Conservation (phyloP, 2,329 filamentous ascomycete species). For the Rutstroemia sp. region DNA sequence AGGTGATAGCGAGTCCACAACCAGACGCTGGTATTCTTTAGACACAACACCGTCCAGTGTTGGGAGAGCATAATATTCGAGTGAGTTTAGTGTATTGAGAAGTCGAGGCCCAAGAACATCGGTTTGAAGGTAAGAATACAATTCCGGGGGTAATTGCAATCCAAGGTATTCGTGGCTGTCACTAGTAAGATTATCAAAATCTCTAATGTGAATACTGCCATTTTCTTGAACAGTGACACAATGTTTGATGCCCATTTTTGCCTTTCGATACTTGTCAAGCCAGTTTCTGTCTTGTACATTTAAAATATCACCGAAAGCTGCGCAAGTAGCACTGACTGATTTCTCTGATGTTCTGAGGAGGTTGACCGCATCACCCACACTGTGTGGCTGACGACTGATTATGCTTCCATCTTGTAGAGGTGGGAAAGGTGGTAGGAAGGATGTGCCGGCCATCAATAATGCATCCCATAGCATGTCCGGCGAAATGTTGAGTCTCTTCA, state of each 20-base stretch:
- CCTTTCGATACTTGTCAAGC: slow-evolving; percentile 79
- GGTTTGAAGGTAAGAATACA: slow-evolving; percentile 82
- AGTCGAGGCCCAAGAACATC: slow-evolving; percentile 75
- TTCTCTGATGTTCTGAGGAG: slow-evolving; percentile 66
- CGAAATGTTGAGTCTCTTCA: slow-evolving; percentile 57
- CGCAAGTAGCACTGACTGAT: slow-evolving; percentile 65
- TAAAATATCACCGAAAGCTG: slow-evolving; percentile 72
- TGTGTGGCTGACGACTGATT: slow-evolving; percentile 43
- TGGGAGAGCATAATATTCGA: slow-evolving; percentile 70
- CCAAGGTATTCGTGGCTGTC: slow-evolving; percentile 88
- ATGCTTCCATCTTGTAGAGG: slow-evolving; percentile 56
- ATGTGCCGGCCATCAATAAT: slow-evolving; percentile 73
- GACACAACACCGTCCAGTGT: slow-evolving; percentile 79
- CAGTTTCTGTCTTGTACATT: slow-evolving; percentile 66
- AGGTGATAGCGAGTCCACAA: slow-evolving; percentile 66
- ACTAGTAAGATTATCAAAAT: slow-evolving; percentile 64
- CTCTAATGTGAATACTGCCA: slow-evolving; percentile 69
- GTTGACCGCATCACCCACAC: slow-evolving; percentile 69
- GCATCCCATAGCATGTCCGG: slow-evolving; percentile 77
- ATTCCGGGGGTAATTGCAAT: slow-evolving; percentile 80
- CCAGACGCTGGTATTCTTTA: slow-evolving; percentile 71
- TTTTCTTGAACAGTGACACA: slow-evolving; percentile 60
- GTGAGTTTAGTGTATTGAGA: slow-evolving; percentile 74
- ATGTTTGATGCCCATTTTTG: slow-evolving; percentile 78
- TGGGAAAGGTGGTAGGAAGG: slow-evolving; percentile 73